Conservation (phyloP, 352 stramenopile species). For the Globisporangium abappressorium region DNA sequence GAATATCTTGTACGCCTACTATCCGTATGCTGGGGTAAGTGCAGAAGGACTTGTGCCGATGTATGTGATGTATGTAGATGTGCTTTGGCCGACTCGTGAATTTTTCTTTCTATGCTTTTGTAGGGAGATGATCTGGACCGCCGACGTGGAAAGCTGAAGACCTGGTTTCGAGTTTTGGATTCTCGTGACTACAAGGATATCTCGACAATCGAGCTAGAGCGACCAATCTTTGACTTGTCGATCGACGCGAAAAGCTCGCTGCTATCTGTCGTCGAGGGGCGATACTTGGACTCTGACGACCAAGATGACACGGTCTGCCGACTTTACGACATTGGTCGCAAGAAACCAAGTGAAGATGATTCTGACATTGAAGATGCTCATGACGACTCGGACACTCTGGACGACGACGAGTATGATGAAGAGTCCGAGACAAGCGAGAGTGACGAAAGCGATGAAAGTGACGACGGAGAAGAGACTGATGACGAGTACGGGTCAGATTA, state of each 20-base stretch:
- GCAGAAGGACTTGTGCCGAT: not conserved
- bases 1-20: conserved; percentile 82
- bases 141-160: conserved; percentile 68
- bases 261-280: conserved; percentile 69
- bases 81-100: not conserved
- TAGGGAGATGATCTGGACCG: conserved; percentile 59
- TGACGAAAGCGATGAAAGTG: conserved; percentile 39
- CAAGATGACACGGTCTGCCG: conserved; percentile 81
- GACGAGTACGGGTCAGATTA: conserved; percentile 44
- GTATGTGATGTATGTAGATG: conserved; percentile 5
- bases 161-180: conserved; percentile 83
- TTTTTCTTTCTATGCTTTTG: not conserved
- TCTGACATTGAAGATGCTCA: conserved; percentile 81
- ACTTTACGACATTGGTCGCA: conserved; percentile 86
- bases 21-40: conserved; percentile 63
- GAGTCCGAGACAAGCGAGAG: conserved; percentile 46
- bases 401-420: conserved; percentile 80
- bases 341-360: conserved; percentile 82
- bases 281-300: conserved; percentile 58
- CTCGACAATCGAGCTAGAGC: conserved; percentile 76
- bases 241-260: conserved; percentile 65
- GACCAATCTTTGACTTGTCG: conserved; percentile 69
- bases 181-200: conserved; percentile 84
- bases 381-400: conserved; percentile 63
- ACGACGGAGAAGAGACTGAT: conserved; percentile 36